Evolutionary conservation across 208 protist species (phyloP).

Genomic region (Porcisia deanei): DNA sequence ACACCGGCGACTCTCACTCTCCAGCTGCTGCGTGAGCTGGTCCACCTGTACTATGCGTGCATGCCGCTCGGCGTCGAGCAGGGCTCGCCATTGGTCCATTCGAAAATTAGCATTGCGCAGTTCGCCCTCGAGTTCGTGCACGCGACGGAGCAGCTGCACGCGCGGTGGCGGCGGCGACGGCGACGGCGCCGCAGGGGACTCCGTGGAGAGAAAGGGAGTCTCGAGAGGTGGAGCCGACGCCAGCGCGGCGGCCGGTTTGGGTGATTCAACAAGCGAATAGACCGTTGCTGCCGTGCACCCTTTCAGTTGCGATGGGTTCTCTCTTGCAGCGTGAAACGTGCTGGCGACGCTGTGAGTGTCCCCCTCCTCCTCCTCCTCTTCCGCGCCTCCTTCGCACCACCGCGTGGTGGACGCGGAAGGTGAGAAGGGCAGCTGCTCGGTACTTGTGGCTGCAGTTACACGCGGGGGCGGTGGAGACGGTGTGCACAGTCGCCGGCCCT

Average conservation of each 20-base stretch:
- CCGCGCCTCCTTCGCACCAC: background rate
- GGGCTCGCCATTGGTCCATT: slow-evolving; percentile 30
- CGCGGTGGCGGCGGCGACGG: background rate
- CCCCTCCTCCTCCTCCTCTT: background rate
- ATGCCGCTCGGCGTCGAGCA: slow-evolving; percentile 38
- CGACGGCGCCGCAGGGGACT: background rate
- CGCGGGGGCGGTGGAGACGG: slow-evolving; percentile 1
- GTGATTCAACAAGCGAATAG: background rate
- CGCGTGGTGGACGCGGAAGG: slow-evolving; percentile 11
- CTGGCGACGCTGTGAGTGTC: background rate
- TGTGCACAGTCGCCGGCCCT: background rate
- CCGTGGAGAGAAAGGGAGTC: background rate
- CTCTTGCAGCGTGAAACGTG: too few species aligned
- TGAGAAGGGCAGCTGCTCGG: slow-evolving; percentile 1
- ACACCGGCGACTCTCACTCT: slow-evolving; percentile 25
- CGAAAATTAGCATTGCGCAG: slow-evolving; percentile 34
- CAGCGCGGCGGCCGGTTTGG: background rate
- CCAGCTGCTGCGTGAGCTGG: slow-evolving; percentile 35
- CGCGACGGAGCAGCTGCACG: background rate
- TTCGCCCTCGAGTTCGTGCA: slow-evolving; percentile 31
- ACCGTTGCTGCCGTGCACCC: background rate
- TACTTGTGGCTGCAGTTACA: background rate
- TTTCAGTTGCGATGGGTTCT: background rate
- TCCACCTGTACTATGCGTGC: slow-evolving; percentile 34
- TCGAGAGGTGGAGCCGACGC: background rate